These are phyloP conservation scores for Mortierella claussenii DNA, from an alignment of 192 early-diverging fungal species.

Conservation along the genomic window DNA sequence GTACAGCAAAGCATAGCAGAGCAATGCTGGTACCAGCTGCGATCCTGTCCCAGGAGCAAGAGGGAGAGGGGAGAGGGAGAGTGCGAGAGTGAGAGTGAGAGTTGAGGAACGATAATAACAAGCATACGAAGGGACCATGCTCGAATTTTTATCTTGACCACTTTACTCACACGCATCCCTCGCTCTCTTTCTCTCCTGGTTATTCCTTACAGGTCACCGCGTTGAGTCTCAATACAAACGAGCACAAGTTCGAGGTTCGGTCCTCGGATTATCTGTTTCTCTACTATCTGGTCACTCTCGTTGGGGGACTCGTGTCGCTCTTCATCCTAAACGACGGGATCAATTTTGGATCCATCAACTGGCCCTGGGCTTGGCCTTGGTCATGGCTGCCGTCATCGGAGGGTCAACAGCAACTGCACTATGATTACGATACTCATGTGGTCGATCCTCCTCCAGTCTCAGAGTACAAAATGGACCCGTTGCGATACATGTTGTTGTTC, in stretches of 20 bases:
- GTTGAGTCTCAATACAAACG: constrained; percentile 16
- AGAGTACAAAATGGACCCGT: background rate
- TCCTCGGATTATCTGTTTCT: constrained; percentile 29
- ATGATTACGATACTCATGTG: background rate
- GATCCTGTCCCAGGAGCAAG: no score
- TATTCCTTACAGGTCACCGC: constrained; percentile 20
- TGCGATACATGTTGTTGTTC: background rate
- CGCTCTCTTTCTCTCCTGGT: no score
- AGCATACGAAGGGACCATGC: no score
- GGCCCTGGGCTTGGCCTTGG: no score
- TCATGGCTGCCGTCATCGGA: no score
- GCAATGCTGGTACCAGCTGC: no score
- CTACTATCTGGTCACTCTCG: constrained; percentile 9
- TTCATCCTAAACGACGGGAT: constrained; percentile 19
- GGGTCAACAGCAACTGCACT: background rate
- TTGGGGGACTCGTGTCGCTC: background rate
- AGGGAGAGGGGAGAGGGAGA: no score
- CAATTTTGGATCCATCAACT: background rate
- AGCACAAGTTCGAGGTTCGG: constrained; percentile 27
- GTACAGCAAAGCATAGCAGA: no score
- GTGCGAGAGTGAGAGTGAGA: no score
- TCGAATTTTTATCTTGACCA: no score
- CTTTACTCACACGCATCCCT: no score
- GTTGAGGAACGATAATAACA: no score
- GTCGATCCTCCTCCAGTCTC: background rate